phyloP scores from a whole-genome alignment of 2,329 filamentous ascomycete genomes.

The Exophiala sideris region DNA sequence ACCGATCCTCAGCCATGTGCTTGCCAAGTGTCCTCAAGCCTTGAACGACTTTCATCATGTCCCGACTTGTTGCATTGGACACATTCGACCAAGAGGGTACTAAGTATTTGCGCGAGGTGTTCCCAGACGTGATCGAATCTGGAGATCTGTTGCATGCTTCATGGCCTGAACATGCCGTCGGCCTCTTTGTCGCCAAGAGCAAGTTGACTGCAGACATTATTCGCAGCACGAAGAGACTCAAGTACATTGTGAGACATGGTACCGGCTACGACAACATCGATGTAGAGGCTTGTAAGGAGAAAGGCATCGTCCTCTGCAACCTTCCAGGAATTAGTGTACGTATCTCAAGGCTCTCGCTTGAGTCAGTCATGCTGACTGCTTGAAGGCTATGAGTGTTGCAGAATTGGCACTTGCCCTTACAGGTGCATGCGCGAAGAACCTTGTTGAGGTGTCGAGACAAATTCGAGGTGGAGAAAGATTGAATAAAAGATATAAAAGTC shows the following conservation, averaged over 20 bases:
- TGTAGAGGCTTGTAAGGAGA: neutral
- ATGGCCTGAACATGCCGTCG: neutral
- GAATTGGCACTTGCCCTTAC: slow-evolving; percentile 12
- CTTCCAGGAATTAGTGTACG: neutral
- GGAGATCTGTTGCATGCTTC: neutral
- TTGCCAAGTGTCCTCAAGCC: no score
- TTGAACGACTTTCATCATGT: neutral
- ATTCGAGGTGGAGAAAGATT: slow-evolving; percentile 6
- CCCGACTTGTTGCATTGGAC: neutral
- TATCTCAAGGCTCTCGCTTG: neutral
- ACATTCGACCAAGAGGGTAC: neutral
- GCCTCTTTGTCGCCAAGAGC: neutral
- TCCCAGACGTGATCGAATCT: neutral
- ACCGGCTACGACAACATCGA: neutral
- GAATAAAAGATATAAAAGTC: slow-evolving; percentile 9
- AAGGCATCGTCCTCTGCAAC: neutral
- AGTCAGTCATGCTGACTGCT: neutral
- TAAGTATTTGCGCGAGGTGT: neutral
- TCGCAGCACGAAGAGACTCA: neutral
- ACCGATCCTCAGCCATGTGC: no score
- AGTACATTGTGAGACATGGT: neutral
- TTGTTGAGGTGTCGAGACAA: slow-evolving; percentile 7
- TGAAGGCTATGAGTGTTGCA: slow-evolving; percentile 11
- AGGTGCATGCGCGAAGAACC: slow-evolving; percentile 13
- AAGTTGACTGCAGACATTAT: neutral